Evolutionary conservation across 306 rosid species (phyloP), one percentile per base, ranked within the genome.

Genomic region (Bauhinia variegata): DNA sequence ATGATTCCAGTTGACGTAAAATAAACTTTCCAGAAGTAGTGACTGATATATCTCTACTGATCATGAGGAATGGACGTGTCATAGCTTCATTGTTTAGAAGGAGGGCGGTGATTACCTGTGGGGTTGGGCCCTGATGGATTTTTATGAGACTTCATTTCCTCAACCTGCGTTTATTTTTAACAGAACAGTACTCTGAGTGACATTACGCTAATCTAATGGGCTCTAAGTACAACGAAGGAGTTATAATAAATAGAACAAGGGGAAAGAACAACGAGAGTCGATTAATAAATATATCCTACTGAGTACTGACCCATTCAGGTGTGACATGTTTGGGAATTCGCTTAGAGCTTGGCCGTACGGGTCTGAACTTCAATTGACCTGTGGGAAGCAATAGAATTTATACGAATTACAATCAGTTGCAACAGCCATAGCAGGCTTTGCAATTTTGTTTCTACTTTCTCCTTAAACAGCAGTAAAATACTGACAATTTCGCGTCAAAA

Each of bases 101-200:
- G 93, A 9, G 93, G 95, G 39, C 38, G 84, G 62, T 76, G 93
- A 81, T 92, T 89, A 59, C 91, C 96, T n/a, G 36, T 68, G 38
- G 98, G 96, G 80, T 87, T 92, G 4, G 96, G 93, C 44, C 86
- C 91, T 43, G 98, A 92, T 70, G 95, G 93, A 46, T 41, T 52
- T 64, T 81, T 85, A 31, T 59, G 84, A 64, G 34, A 54, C 71
- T 75, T 89, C 84, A 75, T 73, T 56, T 74, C 87, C n/a, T 42
- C 52, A 28, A 30, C 86, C 96, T 87, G 90, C 46, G 57, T 54
- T 62, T 41, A 1, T 23, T 17, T 50, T n/a, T n/a, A n/a, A n/a
- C n/a, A n/a, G n/a, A n/a, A n/a, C 56, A 33, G 48, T 34, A 37
- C 16, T 41, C 51, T 3, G 31, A 38, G 28, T 23, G 28, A 23